Conservation (phyloP, 257 asterid species). For the Primulina huaijiensis region DNA sequence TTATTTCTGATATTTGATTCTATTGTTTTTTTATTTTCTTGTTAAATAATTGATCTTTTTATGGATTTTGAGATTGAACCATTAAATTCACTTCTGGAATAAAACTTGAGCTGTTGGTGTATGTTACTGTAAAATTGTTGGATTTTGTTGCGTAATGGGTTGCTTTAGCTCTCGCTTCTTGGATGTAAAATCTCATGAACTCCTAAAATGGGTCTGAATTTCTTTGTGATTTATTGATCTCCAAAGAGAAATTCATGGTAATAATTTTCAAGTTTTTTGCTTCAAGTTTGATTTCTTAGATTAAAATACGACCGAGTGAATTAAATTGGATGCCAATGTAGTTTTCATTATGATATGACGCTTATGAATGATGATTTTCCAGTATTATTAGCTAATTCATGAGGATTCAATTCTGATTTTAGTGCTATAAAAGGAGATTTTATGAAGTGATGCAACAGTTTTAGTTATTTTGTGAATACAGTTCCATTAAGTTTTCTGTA, state of each 20-base stretch:
- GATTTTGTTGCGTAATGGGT: background rate
- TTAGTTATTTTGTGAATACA: background rate
- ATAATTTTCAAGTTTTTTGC: slow-evolving; percentile 8
- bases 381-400: background rate
- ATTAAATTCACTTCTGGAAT: background rate
- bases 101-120: background rate
- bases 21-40: background rate
- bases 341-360: background rate
- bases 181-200: background rate
- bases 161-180: background rate
- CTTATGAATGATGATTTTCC: background rate
- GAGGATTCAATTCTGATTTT: background rate
- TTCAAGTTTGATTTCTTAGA: background rate
- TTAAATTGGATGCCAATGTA: background rate
- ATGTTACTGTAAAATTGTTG: background rate
- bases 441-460: slow-evolving; percentile 8
- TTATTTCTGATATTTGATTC: background rate
- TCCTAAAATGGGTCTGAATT: background rate
- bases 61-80: background rate
- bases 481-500: background rate
- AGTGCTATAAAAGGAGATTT: background rate
- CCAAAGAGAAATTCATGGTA: background rate
- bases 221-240: slow-evolving; percentile 13
- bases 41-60: background rate
- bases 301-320: background rate